Conservation (phyloP, 164 flowering plant species). For the Sextonia rubra region DNA sequence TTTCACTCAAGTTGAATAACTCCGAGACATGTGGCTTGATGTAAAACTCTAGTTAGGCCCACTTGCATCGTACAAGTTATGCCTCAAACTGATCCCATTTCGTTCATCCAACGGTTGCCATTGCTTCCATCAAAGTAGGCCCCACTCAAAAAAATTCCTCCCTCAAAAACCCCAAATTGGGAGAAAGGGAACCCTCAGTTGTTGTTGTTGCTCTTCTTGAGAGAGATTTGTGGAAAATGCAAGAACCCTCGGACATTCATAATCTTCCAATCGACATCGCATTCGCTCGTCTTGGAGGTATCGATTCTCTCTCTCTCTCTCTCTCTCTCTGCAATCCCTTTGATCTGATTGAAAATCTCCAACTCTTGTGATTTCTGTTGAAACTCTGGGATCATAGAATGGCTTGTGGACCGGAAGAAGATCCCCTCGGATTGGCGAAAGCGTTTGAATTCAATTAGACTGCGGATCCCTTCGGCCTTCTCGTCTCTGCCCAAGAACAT, state of each 20-base stretch:
- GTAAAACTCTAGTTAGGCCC: too few species aligned
- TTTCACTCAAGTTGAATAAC: too few species aligned
- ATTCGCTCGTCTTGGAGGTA: constrained; percentile 92
- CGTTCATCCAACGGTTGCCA: too few species aligned
- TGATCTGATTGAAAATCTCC: too few species aligned
- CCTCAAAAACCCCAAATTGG: too few species aligned
- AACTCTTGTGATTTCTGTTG: background rate
- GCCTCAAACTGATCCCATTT: too few species aligned
- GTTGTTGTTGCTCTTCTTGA: background rate
- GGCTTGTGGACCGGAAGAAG: constrained; percentile 94
- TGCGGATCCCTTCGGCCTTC: constrained; percentile 58
- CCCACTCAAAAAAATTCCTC: too few species aligned
- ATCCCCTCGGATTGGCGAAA: constrained; percentile 85
- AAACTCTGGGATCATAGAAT: constrained; percentile 40
- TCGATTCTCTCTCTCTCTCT: background rate
- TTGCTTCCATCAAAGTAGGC: too few species aligned
- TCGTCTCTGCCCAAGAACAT: constrained; percentile 68
- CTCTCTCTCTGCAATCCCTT: background rate
- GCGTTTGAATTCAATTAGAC: constrained; percentile 51
- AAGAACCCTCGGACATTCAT: constrained; percentile 48
- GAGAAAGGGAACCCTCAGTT: too few species aligned
- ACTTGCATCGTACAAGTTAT: too few species aligned
- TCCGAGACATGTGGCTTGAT: too few species aligned
- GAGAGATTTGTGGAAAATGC: constrained; percentile 39
- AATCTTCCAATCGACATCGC: constrained; percentile 89